These are phyloP conservation scores for Xerocomellus dryophilus DNA, from an alignment of 768 basidiomycete species.

Conservation along the genomic window DNA sequence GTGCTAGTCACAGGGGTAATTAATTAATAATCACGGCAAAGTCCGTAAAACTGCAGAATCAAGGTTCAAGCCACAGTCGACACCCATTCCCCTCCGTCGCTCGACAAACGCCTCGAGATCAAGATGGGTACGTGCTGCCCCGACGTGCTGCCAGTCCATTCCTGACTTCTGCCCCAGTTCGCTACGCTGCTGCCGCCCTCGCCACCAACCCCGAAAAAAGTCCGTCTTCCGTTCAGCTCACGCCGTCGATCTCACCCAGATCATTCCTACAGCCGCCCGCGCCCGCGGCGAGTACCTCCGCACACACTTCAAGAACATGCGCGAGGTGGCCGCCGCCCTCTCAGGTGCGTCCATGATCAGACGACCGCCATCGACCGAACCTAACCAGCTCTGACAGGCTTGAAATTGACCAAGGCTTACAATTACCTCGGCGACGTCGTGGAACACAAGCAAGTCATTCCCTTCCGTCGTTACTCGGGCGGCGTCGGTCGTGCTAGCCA, in stretches of 20 bases:
- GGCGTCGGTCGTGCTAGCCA: constrained; percentile 93
- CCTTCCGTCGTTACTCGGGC: constrained; percentile 93
- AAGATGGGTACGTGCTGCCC: constrained; percentile 59
- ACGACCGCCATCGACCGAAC: background rate
- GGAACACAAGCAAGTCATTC: constrained; percentile 96
- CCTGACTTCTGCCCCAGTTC: constrained; percentile 57
- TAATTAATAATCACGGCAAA: constrained; percentile 12
- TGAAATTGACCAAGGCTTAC: constrained; percentile 94
- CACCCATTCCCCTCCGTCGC: constrained; percentile 49
- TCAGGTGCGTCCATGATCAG: constrained; percentile 55
- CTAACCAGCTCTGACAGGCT: constrained; percentile 47
- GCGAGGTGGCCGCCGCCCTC: constrained; percentile 94
- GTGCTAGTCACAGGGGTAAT: background rate
- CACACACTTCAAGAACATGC: constrained; percentile 99
- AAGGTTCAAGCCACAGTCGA: constrained; percentile 34
- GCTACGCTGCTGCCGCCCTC: constrained; percentile 86
- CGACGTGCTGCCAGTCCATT: constrained; percentile 9
- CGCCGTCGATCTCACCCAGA: constrained; percentile 8
- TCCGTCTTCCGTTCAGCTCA: constrained; percentile 38
- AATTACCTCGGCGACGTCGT: constrained; percentile 89
- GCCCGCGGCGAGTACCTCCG: constrained; percentile 96
- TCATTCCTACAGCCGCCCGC: constrained; percentile 63
- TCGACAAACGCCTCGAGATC: constrained; percentile 53
- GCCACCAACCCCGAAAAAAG: constrained; percentile 96
- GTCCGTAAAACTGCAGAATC: constrained; percentile 28